These are phyloP conservation scores for Knufia petricola DNA, from an alignment of 2,329 filamentous ascomycete genomes.

Conservation along the genomic window DNA sequence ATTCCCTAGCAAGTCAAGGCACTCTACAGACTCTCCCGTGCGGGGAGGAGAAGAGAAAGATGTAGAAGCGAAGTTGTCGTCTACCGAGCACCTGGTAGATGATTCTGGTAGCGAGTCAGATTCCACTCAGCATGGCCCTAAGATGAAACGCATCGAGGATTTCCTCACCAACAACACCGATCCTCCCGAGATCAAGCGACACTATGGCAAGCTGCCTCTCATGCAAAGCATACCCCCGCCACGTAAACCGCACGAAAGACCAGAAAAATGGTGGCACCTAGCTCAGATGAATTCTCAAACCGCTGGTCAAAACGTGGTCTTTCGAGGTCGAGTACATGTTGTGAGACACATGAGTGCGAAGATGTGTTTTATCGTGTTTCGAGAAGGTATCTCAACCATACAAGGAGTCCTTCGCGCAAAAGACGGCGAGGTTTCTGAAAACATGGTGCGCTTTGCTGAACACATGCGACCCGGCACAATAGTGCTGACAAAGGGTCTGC, in stretches of 20 bases:
- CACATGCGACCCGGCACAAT: conserved; percentile 62
- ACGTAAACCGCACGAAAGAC: conserved; percentile 5
- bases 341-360: conserved; percentile 48
- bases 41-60: conserved; percentile 9
- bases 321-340: conserved; percentile 59
- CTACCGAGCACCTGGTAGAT: background rate
- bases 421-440: conserved; percentile 49
- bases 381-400: conserved; percentile 64
- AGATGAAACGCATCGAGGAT: conserved; percentile 12
- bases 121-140: background rate
- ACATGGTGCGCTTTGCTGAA: conserved; percentile 70
- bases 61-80: background rate
- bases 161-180: conserved; percentile 16
- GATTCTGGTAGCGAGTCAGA: conserved; percentile 3
- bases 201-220: conserved; percentile 16
- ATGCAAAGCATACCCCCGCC: conserved; percentile 15
- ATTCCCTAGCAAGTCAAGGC: background rate
- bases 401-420: conserved; percentile 58
- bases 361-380: conserved; percentile 66
- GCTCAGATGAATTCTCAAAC: conserved; percentile 18
- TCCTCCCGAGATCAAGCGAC: conserved; percentile 13
- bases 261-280: conserved; percentile 10
- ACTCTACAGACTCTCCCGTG: background rate
- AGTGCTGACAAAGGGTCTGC: conserved; percentile 56
- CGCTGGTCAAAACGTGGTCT: conserved; percentile 46